phyloP scores from a whole-genome alignment of 805 yeast species.

The Candida alai region DNA sequence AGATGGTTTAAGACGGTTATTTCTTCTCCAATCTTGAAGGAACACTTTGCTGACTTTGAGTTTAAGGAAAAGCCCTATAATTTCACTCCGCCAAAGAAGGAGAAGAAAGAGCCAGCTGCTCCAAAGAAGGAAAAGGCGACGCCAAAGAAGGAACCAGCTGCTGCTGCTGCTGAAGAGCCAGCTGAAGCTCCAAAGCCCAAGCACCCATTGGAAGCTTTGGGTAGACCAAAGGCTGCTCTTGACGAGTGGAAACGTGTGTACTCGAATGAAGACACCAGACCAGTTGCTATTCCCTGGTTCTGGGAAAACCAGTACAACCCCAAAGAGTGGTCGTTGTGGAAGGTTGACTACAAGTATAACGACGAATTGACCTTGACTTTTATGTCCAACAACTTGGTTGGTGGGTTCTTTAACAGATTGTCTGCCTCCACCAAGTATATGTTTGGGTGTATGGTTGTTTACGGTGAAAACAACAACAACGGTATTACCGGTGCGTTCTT shows the following conservation, averaged over 20 bases:
- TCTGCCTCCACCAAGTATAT: constrained; percentile 87
- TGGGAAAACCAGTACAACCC: constrained; percentile 88
- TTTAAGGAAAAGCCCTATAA: constrained; percentile 66
- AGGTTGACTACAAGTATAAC: constrained; percentile 94
- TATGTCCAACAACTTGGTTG: constrained; percentile 97
- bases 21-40: constrained; percentile 43
- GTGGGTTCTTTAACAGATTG: constrained; percentile 97
- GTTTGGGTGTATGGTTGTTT: constrained; percentile 91
- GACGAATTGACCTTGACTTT: constrained; percentile 95
- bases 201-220: constrained; percentile 87
- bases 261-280: constrained; percentile 97
- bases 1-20: constrained; percentile 69
- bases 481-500: constrained; percentile 95
- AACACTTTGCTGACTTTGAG: constrained; percentile 48
- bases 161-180: constrained; percentile 36
- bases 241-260: constrained; percentile 96
- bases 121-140: constrained; percentile 40
- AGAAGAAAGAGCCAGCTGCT: constrained; percentile 48
- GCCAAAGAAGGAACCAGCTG: constrained; percentile 31
- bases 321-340: constrained; percentile 92
- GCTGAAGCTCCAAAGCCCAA: constrained; percentile 71
- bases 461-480: constrained; percentile 98
- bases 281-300: constrained; percentile 94
- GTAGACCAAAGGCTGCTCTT: constrained; percentile 62
- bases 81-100: constrained; percentile 71